Base-by-base conservation (phyloP, 306 rosid species). In the Prinsepia uniflora region DNA sequence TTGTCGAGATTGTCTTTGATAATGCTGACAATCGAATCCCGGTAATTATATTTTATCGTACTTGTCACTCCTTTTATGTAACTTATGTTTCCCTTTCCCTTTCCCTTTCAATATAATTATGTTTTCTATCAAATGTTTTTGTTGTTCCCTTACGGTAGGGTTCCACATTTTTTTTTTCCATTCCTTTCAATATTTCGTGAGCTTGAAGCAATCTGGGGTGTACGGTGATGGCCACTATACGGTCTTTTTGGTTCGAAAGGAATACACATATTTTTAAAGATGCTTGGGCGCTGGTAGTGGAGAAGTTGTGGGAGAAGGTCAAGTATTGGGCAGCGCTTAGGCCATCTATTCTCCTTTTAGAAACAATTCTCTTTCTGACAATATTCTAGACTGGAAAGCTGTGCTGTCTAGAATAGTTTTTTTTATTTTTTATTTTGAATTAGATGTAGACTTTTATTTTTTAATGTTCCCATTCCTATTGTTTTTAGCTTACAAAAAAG, bases 1-100 rank as follows among this genome's bases (percentile, higher is more conserved):
- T 94, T 82, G 98, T 94, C 80, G 98, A 94, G 92, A 94, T 94
- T 69, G 96, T 94, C 75, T 94, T 94, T 72, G 98, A 94, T 76
- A 94, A 94, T 72, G 84, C 90, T 45, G 98, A 94, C 81, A 87
- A 90, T 72, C 96, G 98, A 50, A 94, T 94, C 72, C 98, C 98
- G 92, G 98, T 93, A 86, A 80, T 61, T 34, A 58, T 48, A 53
- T 24, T 34, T 59, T 14, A 20, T 30, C 6, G 5, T 30, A 20
- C 43, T 13, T 7, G 8, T 54, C 15, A 55, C 6, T 53, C 19
- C 0, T 20, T 19, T 40, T 40, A 4, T 18, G 10, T 39, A 10
- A 53, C 36, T 68, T 18, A 7, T 8, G 18, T 36, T 40, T 53
- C 63, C 20, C 10, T 36, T 40, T 53, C 63, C 20, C 10, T 36